A percentile compares a stretch with the other conserved stretches of the same genome.
Evolutionary conservation across 2,329 filamentous ascomycete species (phyloP).

Genomic region (Pseudocercospora cruenta): DNA sequence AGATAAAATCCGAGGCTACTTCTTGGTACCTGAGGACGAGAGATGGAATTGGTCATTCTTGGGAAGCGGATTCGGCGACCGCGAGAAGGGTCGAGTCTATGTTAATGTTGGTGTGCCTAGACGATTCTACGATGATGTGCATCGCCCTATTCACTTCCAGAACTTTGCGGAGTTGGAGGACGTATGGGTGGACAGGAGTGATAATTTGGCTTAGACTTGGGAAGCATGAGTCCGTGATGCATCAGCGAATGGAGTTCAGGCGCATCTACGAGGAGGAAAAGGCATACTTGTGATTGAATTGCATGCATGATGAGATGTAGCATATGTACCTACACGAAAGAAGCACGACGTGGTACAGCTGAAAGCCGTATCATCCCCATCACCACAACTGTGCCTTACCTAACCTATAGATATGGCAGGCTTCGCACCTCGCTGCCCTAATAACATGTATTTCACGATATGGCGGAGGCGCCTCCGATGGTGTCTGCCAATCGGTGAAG

Average conservation of each 20-base stretch:
- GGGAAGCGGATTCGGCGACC: constrained; percentile 81
- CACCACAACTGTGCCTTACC: not conserved
- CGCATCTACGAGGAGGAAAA: not conserved
- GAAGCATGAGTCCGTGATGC: constrained; percentile 6
- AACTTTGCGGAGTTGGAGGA: constrained; percentile 98
- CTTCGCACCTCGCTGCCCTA: not conserved
- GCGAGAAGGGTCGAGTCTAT: constrained; percentile 82
- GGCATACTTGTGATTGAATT: not conserved
- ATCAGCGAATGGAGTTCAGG: constrained; percentile 20
- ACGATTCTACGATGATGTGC: constrained; percentile 88
- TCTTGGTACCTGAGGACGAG: constrained; percentile 87
- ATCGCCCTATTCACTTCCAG: constrained; percentile 92
- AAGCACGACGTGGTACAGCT: not conserved
- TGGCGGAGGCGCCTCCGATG: not conserved
- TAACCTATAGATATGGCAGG: too few species aligned
- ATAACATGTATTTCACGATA: not conserved
- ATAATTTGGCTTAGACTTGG: constrained; percentile 77
- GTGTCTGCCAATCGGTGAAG: not conserved
- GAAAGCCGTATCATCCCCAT: not conserved
- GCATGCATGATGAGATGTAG: constrained; percentile 2
- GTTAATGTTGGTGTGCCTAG: constrained; percentile 90
- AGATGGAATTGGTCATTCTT: constrained; percentile 99
- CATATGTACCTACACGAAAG: not conserved
- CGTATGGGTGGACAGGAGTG: constrained; percentile 88
- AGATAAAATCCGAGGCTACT: constrained; percentile 92